These are phyloP conservation scores for Phlyctochytrium arcticum DNA, from an alignment of 192 early-diverging fungal genomes.

Conservation along the genomic window DNA sequence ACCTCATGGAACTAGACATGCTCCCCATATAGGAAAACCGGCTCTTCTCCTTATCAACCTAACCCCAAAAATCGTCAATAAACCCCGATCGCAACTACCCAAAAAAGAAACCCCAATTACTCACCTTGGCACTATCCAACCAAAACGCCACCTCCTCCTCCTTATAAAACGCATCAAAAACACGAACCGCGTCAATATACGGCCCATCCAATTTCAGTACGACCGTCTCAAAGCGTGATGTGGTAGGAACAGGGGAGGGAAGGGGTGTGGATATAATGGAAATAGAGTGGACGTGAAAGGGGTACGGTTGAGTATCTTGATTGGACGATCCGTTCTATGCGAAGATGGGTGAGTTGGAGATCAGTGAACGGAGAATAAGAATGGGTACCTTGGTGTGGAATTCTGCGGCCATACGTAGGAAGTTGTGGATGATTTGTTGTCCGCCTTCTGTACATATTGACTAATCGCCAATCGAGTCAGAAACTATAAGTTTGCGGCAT, in stretches of 20 bases:
- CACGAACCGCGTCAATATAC: constrained; percentile 14
- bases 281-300: too few species aligned
- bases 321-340: too few species aligned
- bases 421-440: constrained; percentile 65
- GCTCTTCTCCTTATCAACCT: constrained; percentile 37
- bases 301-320: too few species aligned
- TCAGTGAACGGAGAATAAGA: too few species aligned
- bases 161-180: constrained; percentile 30
- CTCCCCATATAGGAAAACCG: constrained; percentile 67
- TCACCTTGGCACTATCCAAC: constrained; percentile 48
- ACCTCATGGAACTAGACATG: not conserved
- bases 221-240: not conserved
- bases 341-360: too few species aligned
- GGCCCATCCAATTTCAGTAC: constrained; percentile 6
- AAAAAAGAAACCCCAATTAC: too few species aligned
- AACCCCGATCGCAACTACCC: too few species aligned
- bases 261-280: too few species aligned
- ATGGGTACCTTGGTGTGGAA: not conserved
- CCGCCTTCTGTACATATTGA: constrained; percentile 87
- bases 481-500: not conserved
- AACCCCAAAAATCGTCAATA: not conserved
- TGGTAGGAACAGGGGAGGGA: not conserved
- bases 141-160: constrained; percentile 30
- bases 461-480: not conserved
- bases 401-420: constrained; percentile 46